These are phyloP conservation scores for Achaetomiella virescens DNA, from an alignment of 495 filamentous ascomycete species.

Conservation along the genomic window DNA sequence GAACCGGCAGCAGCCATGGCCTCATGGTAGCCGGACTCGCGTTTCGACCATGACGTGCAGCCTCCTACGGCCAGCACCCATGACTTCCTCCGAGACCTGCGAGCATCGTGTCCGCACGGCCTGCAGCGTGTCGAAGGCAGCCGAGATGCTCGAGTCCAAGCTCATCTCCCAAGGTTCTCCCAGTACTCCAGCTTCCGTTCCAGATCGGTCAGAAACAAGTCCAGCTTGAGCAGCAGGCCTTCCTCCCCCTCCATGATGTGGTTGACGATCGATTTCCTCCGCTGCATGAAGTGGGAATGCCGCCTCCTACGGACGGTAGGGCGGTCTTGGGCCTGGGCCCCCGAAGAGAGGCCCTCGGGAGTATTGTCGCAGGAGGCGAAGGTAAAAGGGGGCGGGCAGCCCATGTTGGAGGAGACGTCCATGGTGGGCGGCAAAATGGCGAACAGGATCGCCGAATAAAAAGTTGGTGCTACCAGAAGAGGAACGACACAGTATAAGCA, in stretches of 20 bases:
- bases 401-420: slow-evolving; percentile 29
- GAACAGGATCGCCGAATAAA: neutral
- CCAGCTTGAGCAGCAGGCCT: slow-evolving; percentile 57
- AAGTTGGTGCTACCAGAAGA: neutral
- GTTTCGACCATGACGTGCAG: slow-evolving; percentile 89
- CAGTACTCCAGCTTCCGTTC: slow-evolving; percentile 81
- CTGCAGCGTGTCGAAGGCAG: slow-evolving; percentile 78
- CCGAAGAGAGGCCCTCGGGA: slow-evolving; percentile 26
- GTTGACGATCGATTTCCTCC: slow-evolving; percentile 56
- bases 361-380: slow-evolving; percentile 33
- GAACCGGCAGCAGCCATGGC: slow-evolving; percentile 81
- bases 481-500: too few species aligned
- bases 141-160: slow-evolving; percentile 71
- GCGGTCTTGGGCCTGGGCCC: slow-evolving; percentile 27
- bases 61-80: slow-evolving; percentile 77
- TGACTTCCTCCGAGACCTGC: slow-evolving; percentile 81
- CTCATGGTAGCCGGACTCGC: slow-evolving; percentile 79
- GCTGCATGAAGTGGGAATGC: slow-evolving; percentile 59
- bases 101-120: slow-evolving; percentile 84
- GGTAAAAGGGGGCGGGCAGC: slow-evolving; percentile 29
- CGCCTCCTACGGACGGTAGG: slow-evolving; percentile 41
- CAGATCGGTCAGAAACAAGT: slow-evolving; percentile 83
- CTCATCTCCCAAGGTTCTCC: slow-evolving; percentile 81
- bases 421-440: too few species aligned
- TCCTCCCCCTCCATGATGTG: slow-evolving; percentile 59